Percentiles rank a stretch among this genome's conserved stretches.
These are phyloP conservation scores for Lentinula detonsa DNA, from an alignment of 768 basidiomycete genomes.

Conservation along the genomic window DNA sequence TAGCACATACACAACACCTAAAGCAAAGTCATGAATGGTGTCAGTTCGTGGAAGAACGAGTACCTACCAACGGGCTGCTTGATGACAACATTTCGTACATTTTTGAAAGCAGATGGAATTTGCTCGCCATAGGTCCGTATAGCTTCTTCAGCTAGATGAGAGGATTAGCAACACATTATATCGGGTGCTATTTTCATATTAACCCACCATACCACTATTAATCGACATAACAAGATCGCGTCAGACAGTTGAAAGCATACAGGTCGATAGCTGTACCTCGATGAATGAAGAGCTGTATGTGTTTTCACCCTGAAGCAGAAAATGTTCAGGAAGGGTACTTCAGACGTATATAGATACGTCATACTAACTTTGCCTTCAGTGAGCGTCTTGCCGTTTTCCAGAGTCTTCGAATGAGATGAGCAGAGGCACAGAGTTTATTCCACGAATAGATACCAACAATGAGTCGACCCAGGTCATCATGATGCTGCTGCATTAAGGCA, in stretches of 20 bases:
- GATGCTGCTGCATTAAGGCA: slow-evolving; percentile 72
- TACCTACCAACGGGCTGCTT: slow-evolving; percentile 84
- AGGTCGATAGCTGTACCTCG: slow-evolving; percentile 42
- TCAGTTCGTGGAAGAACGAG: neutral
- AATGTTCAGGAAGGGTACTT: neutral
- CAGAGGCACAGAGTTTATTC: neutral
- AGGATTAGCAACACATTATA: slow-evolving; percentile 8
- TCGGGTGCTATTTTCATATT: neutral
- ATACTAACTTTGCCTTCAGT: slow-evolving; percentile 65
- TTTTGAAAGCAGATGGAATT: slow-evolving; percentile 68
- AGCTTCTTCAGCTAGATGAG: slow-evolving; percentile 75
- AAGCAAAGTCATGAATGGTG: neutral
- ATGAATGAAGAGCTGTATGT: slow-evolving; percentile 81
- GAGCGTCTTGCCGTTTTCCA: slow-evolving; percentile 95
- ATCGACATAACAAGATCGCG: neutral
- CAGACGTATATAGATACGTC: neutral
- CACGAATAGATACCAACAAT: slow-evolving; percentile 48
- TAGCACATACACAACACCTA: slow-evolving; percentile 34
- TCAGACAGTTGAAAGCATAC: neutral
- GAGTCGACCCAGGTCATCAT: slow-evolving; percentile 82
- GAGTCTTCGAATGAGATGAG: slow-evolving; percentile 45
- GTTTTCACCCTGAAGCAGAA: slow-evolving; percentile 63
- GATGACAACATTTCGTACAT: slow-evolving; percentile 78
- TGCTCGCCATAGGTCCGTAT: slow-evolving; percentile 89
- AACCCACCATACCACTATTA: slow-evolving; percentile 74